Evolutionary conservation across 2,329 filamentous ascomycete species (phyloP), one percentile per base, ranked within the genome.

Genomic region (Pleoardoris graminearum): DNA sequence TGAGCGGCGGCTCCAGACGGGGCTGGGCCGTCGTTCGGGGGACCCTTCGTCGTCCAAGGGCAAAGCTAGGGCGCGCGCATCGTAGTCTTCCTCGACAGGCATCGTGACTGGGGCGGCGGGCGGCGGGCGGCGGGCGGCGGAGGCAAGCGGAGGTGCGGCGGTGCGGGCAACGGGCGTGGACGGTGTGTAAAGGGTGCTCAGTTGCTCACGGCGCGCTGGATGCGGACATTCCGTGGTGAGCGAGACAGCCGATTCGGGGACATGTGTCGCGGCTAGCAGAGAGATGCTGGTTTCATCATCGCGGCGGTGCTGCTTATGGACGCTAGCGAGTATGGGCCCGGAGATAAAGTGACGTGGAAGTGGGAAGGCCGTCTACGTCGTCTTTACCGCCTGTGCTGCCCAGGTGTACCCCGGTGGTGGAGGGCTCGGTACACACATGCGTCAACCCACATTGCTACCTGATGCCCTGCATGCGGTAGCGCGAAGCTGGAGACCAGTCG

Each of bases 51-150:
- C 75, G 51, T 78, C 77, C 54, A 79, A 74, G 27, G 80, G 77
- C 22, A 82, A 72, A 39, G 81, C 79, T 38, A 84, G 77, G 49
- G 80, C 81, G 65, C 79, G 79, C 47, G 78, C 80, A 56, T 77
- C 70, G 68, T 81, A 82, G 67, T 82, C 79, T 57, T 62, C 58
- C 58, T 54, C 55, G 12, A 70, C 61, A 14, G 70, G 71, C 72
- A 74, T 74, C 30, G 76, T 57, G 50, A 7, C 22, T 22, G 10
- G 42, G 23, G 22, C 38, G 48, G 46, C 51, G 43, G 48, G 46
- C 25, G 51, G 55, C 52, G 57, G 54, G 22, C 38, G 48, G 46
- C 51, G 43, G 48, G 46, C 25, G 51, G 55, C 52, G 57, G 54
- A 51, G 55, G 37, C 45, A 47, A 19, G 54, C 38, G 54, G 53